Base-by-base conservation (phyloP, 345 rosid species). In the Hibiscus syriacus region DNA sequence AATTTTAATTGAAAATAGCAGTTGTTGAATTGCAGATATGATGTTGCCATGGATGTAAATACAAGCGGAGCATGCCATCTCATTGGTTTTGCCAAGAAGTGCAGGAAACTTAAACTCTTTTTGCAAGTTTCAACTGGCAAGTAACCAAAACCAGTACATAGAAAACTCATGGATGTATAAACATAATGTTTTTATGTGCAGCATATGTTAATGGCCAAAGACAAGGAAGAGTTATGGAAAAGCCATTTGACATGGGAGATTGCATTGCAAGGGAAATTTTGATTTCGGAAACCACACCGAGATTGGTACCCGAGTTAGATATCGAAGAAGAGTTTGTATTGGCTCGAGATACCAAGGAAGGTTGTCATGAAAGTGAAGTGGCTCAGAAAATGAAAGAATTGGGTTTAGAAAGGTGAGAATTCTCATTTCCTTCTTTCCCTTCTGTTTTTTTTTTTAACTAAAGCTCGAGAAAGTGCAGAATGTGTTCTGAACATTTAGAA, bases 111-210 rank as follows among this genome's bases (percentile, higher is more conserved):
- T 26, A 84, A 82, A 72, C 85, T 90, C 64, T 84, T 88, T 79
- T 72, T 85, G 76, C 97, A 90, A 77, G 85, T 90, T 14, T 90
- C 97, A 57, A 90, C 97, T 89, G 99, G n/a, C n/a, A n/a, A n/a
- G n/a, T n/a, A n/a, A n/a, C n/a, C n/a, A n/a, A n/a, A n/a, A n/a
- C n/a, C n/a, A n/a, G n/a, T n/a, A n/a, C n/a, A n/a, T n/a, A n/a
- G n/a, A n/a, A n/a, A n/a, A n/a, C n/a, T n/a, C n/a, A n/a, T n/a
- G n/a, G n/a, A n/a, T n/a, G n/a, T n/a, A n/a, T n/a, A n/a, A n/a
- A n/a, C n/a, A n/a, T n/a, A n/a, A n/a, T n/a, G n/a, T n/a, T n/a
- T n/a, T n/a, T n/a, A n/a, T n/a, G n/a, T n/a, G n/a, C n/a, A n/a
- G 55, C n/a, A n/a, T n/a, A n/a, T n/a, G n/a, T n/a, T n/a, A n/a